Evolutionary conservation across 257 asterid genomes (phyloP), one percentile per base, ranked within the genome.

Genomic region (Rhazya stricta): DNA sequence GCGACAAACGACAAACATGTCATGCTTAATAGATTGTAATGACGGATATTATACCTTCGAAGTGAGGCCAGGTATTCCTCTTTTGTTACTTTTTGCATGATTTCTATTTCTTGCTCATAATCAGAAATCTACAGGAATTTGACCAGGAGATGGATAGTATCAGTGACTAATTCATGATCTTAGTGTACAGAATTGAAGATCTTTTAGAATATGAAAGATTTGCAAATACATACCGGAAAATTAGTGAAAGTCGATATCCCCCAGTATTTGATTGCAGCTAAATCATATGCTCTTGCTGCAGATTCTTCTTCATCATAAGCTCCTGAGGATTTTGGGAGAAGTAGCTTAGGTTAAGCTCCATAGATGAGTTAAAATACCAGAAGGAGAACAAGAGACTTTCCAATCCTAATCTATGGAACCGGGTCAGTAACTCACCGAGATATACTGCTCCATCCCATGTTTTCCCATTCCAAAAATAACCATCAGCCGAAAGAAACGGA

Each of bases 301-400:
- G 86, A 80, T 78, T 88, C 89, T 80, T 88, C 89, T 15, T 81
- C 85, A 67, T 88, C 89, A 79, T 88, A 88, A 5, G 89, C 90
- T 27, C 90, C 92, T 82, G 67, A 57, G 10, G 4, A 71, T 19
- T n/a, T 62, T 32, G 15, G 61, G 18, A 19, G 32, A 36, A 29
- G 11, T 69, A 73, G 23, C 9, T 9, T 29, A 15, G 53, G 27
- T 62, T 69, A 0, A 46, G 58, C 15, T 19, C 23, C 21, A 51
- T 27, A 46, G 2, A 3, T n/a, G 23, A 70, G 51, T 30, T 32
- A 53, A n/a, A 25, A 37, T 13, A 37, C 32, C 21, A 8, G 25
- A 6, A n/a, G 39, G 25, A 62, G 0, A 62, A 36, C 1, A 5
- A 16, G 3, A 32, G 51, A 23, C 37, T 19, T n/a, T 29, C 25